Evolutionary conservation across 768 basidiomycete species (phyloP).

Genomic region (Suillus tomentosus): DNA sequence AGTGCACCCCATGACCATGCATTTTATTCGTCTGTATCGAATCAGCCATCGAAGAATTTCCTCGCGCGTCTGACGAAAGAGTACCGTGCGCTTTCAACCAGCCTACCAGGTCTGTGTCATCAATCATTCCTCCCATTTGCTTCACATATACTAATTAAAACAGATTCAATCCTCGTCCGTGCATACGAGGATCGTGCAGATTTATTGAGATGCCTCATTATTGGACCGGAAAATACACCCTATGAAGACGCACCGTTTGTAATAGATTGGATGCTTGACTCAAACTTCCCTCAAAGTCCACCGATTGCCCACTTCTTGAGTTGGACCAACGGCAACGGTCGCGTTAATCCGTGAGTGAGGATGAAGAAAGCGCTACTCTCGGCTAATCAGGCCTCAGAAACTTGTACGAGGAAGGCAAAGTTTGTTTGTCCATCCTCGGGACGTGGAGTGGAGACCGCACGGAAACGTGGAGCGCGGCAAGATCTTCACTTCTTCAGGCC

Average conservation of each 20-base stretch:
- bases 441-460: constrained; percentile 90
- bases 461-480: constrained; percentile 83
- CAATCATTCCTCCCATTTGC: not conserved
- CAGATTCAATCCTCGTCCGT: constrained; percentile 86
- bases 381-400: constrained; percentile 50
- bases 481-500: constrained; percentile 88
- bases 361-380: not conserved
- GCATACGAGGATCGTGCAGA: constrained; percentile 90
- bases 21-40: constrained; percentile 61
- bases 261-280: constrained; percentile 91
- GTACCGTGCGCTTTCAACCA: constrained; percentile 75
- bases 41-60: constrained; percentile 73
- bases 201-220: constrained; percentile 83
- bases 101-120: constrained; percentile 71
- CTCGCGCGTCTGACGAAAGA: constrained; percentile 78
- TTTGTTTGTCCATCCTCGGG: constrained; percentile 87
- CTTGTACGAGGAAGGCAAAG: constrained; percentile 94
- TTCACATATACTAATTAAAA: constrained; percentile 6
- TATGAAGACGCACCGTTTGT: constrained; percentile 94
- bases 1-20: constrained; percentile 83
- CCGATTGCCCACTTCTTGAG: constrained; percentile 89
- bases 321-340: constrained; percentile 93
- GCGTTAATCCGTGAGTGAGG: constrained; percentile 80
- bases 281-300: constrained; percentile 79
- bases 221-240: constrained; percentile 94